phyloP scores from a whole-genome alignment of 2,329 filamentous ascomycete genomes.

The Nigrospora osmanthi region DNA sequence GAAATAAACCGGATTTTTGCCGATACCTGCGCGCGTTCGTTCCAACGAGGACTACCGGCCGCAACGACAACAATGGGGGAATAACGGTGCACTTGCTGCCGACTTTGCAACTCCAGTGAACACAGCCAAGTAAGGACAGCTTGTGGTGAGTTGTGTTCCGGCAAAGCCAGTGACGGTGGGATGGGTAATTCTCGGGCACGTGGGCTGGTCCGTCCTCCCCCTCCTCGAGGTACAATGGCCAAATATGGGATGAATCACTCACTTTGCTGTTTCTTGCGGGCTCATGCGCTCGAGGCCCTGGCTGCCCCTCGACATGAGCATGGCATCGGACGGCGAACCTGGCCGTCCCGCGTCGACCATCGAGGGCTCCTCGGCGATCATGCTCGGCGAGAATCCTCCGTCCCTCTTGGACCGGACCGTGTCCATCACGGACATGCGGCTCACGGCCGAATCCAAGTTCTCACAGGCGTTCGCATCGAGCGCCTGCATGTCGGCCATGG shows the following conservation, averaged over 20 bases:
- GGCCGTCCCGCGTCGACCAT: conserved; percentile 5
- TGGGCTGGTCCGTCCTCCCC: too few relatives aligned
- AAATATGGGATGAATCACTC: conserved; percentile 4
- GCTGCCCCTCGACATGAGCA: conserved; percentile 17
- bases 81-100: too few relatives aligned
- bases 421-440: conserved; percentile 3
- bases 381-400: conserved; percentile 7
- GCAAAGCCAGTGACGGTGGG: too few relatives aligned
- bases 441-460: conserved; percentile 7
- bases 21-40: too few relatives aligned
- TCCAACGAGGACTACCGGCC: too few relatives aligned
- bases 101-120: too few relatives aligned
- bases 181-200: too few relatives aligned
- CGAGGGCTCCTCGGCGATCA: conserved; percentile 7
- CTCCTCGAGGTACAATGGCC: too few relatives aligned
- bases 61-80: too few relatives aligned
- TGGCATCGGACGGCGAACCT: conserved; percentile 22
- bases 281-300: conserved; percentile 10
- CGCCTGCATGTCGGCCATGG: conserved; percentile 27
- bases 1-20: too few relatives aligned
- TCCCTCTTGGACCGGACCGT: conserved; percentile 6
- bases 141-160: too few relatives aligned
- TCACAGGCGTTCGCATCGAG: conserved; percentile 20
- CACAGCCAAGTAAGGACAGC: too few relatives aligned
- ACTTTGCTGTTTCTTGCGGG: conserved; percentile 11